A percentile compares a stretch with the other conserved stretches of the same genome.
Evolutionary conservation across 805 yeast species (phyloP).

Genomic region (Monosporozyma unispora): DNA sequence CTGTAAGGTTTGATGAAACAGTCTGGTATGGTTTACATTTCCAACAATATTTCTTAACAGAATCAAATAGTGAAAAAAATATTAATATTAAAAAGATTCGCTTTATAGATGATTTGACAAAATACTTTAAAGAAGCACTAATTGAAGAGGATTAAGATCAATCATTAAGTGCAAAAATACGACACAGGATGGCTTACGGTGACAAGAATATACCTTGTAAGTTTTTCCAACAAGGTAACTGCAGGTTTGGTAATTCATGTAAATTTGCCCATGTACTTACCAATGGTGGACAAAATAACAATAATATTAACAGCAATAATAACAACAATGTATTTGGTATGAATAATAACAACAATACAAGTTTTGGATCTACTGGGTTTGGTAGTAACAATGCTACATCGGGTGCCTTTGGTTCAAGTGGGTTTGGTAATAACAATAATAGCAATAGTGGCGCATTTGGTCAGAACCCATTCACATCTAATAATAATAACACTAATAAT

Average conservation of each 20-base stretch:
- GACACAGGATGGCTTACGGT: constrained; percentile 4
- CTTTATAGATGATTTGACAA: neutral
- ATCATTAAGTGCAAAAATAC: too few relatives aligned
- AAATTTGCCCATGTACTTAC: constrained; percentile 35
- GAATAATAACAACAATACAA: constrained; percentile 3
- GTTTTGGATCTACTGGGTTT: constrained; percentile 11
- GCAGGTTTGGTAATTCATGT: constrained; percentile 38
- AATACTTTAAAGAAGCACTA: neutral
- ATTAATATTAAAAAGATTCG: neutral
- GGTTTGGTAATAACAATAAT: constrained; percentile 4
- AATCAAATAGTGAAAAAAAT: neutral
- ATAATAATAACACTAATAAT: neutral
- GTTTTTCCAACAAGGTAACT: constrained; percentile 36
- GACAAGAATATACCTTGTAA: constrained; percentile 33
- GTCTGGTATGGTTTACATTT: neutral
- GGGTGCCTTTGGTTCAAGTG: constrained; percentile 11
- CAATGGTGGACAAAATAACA: constrained; percentile 8
- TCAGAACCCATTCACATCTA: neutral
- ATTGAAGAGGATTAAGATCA: too few relatives aligned
- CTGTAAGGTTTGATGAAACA: neutral
- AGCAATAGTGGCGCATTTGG: neutral
- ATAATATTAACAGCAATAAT: constrained; percentile 6
- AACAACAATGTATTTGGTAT: constrained; percentile 2
- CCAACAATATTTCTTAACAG: neutral
- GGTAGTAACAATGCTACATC: neutral